Base-by-base conservation (phyloP, 176 grass and related monocot species). In the Thalia dealbata region DNA sequence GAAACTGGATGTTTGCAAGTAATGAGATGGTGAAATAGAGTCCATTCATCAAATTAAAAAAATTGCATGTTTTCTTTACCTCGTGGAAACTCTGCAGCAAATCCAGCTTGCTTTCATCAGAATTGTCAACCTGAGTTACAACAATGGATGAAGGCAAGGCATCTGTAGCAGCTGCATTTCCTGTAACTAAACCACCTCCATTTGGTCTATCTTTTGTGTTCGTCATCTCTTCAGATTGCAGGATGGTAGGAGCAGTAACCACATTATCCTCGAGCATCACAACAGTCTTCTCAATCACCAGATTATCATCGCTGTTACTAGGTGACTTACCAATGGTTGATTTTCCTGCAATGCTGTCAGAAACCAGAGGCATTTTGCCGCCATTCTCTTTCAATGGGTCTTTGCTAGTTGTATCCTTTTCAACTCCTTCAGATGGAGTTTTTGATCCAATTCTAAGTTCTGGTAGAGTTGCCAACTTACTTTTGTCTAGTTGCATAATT, bases 381-480 rank as follows among this genome's bases (percentile, higher is more conserved):
- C 38, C 75, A 76, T 45, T n/a, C 41, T 50, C 32, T 65, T 42
- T 75, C 51, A 78, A 75, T 25, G 45, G 56, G 52, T 79, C 84
- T 81, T 79, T 84, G 72, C 32, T 73, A 73, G 28, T 26, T 71
- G 21, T 44, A 43, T 48, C 75, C 48, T 61, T 71, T 77, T 81
- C 79, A 65, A 74, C 56, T 66, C 66, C 54, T 72, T 63, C 30
- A 8, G 64, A 61, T 59, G 64, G 28, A 52, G 10, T 65, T 70
- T 75, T 84, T 16, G 61, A 69, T 75, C 52, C 75, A 62, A 79
- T 63, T 77, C 69, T 97, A 50, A 91, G 62, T 76, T 88, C 95
- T 50, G 90, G 90, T 62, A 97, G 70, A 66, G 85, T 81, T 81
- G 87, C 85, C 76, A 85, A 88, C 81, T 92, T 97, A 58, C 55